Conservation (phyloP, 345 rosid genomes). For the Trapa incisa region DNA sequence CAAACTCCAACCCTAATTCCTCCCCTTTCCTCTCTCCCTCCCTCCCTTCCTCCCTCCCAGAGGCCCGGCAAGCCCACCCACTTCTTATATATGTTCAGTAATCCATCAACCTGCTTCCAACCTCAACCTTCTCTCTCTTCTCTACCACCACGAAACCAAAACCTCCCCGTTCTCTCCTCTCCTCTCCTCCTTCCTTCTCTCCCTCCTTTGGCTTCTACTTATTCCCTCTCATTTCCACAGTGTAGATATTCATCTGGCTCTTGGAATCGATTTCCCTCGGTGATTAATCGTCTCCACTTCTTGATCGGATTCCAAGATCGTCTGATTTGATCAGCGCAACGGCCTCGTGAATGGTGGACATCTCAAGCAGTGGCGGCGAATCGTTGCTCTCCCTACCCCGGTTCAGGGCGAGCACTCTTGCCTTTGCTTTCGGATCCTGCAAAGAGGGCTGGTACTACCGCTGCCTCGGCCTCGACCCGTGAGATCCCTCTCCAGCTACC, state of each 20-base stretch:
- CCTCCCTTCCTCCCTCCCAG: too few species aligned
- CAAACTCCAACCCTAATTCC: too few species aligned
- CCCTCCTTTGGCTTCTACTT: background rate
- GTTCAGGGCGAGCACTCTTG: slow-evolving; percentile 72
- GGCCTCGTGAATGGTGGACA: slow-evolving; percentile 95
- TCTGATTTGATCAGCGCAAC: background rate
- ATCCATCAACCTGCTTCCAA: too few species aligned
- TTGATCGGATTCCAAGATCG: background rate
- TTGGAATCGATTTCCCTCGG: background rate
- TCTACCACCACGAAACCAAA: too few species aligned
- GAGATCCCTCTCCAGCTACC: slow-evolving; percentile 2
- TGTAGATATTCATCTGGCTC: too few species aligned
- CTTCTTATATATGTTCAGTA: too few species aligned
- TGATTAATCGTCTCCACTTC: background rate
- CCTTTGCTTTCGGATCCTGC: slow-evolving; percentile 94
- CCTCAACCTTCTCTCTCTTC: too few species aligned
- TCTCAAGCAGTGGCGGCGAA: slow-evolving; percentile 24
- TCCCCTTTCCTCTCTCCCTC: too few species aligned
- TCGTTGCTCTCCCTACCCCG: slow-evolving; percentile 77
- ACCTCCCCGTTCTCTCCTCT: too few species aligned
- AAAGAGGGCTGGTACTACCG: slow-evolving; percentile 99
- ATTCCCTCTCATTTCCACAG: background rate
- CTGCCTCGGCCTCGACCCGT: slow-evolving; percentile 97
- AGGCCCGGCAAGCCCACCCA: too few species aligned
- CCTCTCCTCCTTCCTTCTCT: background rate